phyloP scores from a whole-genome alignment of 2,329 filamentous ascomycete species.

The Fusarium sp. region DNA sequence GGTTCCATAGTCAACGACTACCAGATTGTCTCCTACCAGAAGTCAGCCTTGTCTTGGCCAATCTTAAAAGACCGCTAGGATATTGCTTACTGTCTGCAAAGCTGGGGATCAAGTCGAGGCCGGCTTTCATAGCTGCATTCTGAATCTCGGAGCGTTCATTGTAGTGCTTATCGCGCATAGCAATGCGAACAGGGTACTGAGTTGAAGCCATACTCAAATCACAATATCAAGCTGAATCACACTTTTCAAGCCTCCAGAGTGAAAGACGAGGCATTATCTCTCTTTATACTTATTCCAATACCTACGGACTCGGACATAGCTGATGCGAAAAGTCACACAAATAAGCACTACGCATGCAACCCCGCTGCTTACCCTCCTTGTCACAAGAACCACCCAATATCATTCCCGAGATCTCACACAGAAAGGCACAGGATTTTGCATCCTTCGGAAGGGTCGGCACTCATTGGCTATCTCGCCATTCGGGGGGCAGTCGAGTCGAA shows the following conservation, averaged over 20 bases:
- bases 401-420: neutral
- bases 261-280: neutral
- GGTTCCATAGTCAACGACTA: conserved; percentile 1
- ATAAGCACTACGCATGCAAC: neutral
- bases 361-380: neutral
- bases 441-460: neutral
- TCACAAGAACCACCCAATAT: neutral
- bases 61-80: fast-evolving
- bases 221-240: fast-evolving
- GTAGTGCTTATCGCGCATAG: conserved; percentile 12
- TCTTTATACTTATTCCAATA: neutral
- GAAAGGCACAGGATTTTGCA: neutral
- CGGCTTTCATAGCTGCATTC: neutral
- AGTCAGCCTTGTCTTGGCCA: fast-evolving
- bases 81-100: neutral
- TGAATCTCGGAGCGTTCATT: conserved; percentile 17
- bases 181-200: neutral
- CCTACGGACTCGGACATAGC: fast-evolving
- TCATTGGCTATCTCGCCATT: neutral
- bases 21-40: neutral
- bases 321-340: neutral
- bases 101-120: neutral
- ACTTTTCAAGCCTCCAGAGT: fast-evolving
- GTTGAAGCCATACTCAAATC: neutral
- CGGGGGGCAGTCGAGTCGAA: neutral